Evolutionary conservation across 441 rosid genomes (phyloP).

Genomic region (Gossypium davidsonii): DNA sequence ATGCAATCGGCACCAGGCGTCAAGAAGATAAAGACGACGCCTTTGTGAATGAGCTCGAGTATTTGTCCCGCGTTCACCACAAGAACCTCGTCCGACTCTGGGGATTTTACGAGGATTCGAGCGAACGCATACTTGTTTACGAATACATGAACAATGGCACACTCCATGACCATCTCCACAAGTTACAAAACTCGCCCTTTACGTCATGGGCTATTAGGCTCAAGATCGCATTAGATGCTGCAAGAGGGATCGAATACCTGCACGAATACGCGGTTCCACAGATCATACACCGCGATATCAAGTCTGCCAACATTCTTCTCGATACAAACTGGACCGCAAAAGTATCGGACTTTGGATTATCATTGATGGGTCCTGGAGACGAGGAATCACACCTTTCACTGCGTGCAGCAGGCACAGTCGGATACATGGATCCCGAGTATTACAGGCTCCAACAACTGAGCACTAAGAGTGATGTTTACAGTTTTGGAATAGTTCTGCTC

Average conservation of each 20-base stretch:
- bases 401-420: conserved; percentile 67
- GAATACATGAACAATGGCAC: conserved; percentile 67
- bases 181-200: conserved; percentile 33
- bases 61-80: conserved; percentile 67
- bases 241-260: conserved; percentile 67
- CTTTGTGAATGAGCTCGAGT: conserved; percentile 67
- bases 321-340: conserved; percentile 57
- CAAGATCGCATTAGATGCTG: conserved; percentile 60
- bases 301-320: conserved; percentile 65
- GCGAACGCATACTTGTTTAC: conserved; percentile 53
- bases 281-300: conserved; percentile 78
- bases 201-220: conserved; percentile 58
- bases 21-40: conserved; percentile 62
- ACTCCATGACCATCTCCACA: conserved; percentile 68
- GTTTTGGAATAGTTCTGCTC: conserved; percentile 64
- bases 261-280: conserved; percentile 59
- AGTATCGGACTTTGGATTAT: conserved; percentile 75
- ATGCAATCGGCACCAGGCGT: conserved; percentile 24
- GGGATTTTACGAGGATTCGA: conserved; percentile 61
- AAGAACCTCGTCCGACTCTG: conserved; percentile 58
- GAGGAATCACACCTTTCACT: conserved; percentile 44
- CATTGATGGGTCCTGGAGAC: conserved; percentile 53
- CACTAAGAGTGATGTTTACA: conserved; percentile 64
- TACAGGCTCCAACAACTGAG: conserved; percentile 64
- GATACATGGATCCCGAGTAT: conserved; percentile 82